Conservation (phyloP, 768 basidiomycete genomes). For the Cystofilobasidium ferigula region DNA sequence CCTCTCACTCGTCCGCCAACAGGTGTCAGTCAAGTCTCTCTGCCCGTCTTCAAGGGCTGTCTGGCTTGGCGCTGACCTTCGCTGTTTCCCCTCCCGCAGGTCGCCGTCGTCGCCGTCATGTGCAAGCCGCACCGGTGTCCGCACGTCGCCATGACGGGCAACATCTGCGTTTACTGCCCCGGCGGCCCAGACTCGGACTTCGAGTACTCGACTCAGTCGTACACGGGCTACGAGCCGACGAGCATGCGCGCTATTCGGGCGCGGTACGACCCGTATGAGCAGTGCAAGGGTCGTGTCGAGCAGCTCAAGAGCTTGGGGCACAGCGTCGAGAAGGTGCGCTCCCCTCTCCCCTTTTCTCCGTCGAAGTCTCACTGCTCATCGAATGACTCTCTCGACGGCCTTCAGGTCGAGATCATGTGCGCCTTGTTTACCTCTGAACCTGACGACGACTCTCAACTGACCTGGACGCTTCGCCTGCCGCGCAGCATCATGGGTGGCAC, state of each 20-base stretch:
- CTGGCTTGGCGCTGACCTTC: too few species aligned
- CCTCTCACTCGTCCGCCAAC: background rate
- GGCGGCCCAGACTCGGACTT: constrained; percentile 99
- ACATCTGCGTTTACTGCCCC: constrained; percentile 98
- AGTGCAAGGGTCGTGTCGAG: constrained; percentile 87
- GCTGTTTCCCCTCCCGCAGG: constrained; percentile 45
- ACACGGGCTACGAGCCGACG: constrained; percentile 90
- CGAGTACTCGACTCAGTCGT: constrained; percentile 84
- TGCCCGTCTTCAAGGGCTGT: background rate
- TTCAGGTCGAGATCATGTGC: constrained; percentile 44
- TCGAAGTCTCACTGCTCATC: background rate
- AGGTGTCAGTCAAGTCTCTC: background rate
- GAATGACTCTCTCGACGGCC: background rate
- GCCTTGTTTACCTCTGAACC: constrained; percentile 23
- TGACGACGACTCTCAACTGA: background rate
- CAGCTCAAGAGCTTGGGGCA: constrained; percentile 93
- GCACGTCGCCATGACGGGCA: constrained; percentile 99
- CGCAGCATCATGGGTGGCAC: constrained; percentile 98
- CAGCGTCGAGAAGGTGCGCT: constrained; percentile 73
- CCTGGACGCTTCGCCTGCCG: constrained; percentile 48
- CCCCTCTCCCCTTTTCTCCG: background rate
- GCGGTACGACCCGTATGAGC: constrained; percentile 92
- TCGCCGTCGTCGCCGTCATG: constrained; percentile 99
- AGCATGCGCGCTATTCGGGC: constrained; percentile 98
- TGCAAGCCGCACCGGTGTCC: constrained; percentile 99